These are phyloP conservation scores for Ceratocystis eucalypticola DNA, from an alignment of 2,329 filamentous ascomycete species.

Conservation along the genomic window DNA sequence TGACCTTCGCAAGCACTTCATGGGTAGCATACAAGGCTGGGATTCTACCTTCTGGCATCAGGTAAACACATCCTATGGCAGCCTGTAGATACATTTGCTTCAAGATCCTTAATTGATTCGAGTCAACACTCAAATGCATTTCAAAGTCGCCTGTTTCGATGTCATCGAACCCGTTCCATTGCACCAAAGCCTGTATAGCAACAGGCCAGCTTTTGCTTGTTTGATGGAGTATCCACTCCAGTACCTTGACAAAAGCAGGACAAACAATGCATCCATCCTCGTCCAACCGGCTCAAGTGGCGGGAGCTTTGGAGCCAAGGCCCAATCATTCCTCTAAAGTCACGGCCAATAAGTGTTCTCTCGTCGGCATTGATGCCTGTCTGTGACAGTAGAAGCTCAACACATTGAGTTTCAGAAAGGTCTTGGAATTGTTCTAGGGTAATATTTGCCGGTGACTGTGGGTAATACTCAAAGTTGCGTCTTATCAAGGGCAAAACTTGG, in stretches of 20 bases:
- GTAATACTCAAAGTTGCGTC: constrained; percentile 59
- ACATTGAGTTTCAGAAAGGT: constrained; percentile 44
- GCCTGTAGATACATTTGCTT: constrained; percentile 53
- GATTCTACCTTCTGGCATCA: constrained; percentile 44
- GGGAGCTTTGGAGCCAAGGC: constrained; percentile 50
- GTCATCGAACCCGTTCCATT: constrained; percentile 63
- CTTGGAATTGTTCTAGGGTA: constrained; percentile 50
- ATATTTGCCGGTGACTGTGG: constrained; percentile 35
- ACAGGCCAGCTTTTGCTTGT: constrained; percentile 47
- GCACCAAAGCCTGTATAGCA: constrained; percentile 49
- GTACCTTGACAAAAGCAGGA: constrained; percentile 54
- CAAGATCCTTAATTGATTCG: constrained; percentile 46
- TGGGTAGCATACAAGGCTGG: constrained; percentile 35
- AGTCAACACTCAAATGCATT: constrained; percentile 40
- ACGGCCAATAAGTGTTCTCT: constrained; percentile 37
- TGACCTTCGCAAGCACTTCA: constrained; percentile 17
- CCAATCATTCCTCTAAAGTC: constrained; percentile 56
- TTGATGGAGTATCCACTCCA: constrained; percentile 51
- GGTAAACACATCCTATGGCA: constrained; percentile 53
- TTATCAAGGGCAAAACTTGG: constrained; percentile 52
- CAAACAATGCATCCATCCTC: constrained; percentile 28
- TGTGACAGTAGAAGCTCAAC: constrained; percentile 48
- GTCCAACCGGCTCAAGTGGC: constrained; percentile 20
- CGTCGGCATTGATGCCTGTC: constrained; percentile 33
- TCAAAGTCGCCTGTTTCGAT: constrained; percentile 52